phyloP scores from a whole-genome alignment of 1,284 basidiomycete species.

The Pseudozyma flocculosa region DNA sequence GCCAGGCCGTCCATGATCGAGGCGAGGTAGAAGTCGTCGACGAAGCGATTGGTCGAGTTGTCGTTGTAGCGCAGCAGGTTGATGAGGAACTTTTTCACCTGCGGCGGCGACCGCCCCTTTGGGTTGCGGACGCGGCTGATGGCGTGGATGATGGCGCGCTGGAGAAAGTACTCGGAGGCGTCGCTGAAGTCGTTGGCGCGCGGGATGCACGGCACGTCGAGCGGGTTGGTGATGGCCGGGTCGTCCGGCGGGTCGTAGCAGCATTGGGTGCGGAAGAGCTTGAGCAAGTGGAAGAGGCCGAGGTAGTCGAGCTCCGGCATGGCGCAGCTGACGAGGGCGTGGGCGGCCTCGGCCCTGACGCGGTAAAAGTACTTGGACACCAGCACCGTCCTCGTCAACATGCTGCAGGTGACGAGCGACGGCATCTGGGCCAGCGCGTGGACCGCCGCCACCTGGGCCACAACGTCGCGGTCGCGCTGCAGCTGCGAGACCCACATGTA shows the following conservation, averaged over 20 bases:
- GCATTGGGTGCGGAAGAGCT: constrained; percentile 83
- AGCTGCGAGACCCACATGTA: constrained; percentile 99
- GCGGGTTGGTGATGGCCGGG: constrained; percentile 21
- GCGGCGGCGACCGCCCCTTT: constrained; percentile 78
- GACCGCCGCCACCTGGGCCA: constrained; percentile 65
- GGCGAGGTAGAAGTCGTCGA: constrained; percentile 88
- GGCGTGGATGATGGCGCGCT: constrained; percentile 79
- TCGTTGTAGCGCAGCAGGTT: constrained; percentile 91
- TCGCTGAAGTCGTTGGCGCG: constrained; percentile 92
- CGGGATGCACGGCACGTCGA: constrained; percentile 73
- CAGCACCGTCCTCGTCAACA: constrained; percentile 86
- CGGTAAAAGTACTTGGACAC: constrained; percentile 96
- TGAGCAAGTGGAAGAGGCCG: constrained; percentile 92
- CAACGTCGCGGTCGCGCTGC: constrained; percentile 94
- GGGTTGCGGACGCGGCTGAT: constrained; percentile 78
- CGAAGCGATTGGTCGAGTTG: constrained; percentile 88
- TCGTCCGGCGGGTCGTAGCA: constrained; percentile 67
- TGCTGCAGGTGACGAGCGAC: constrained; percentile 83
- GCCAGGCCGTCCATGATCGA: constrained; percentile 81
- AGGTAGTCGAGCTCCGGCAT: constrained; percentile 76
- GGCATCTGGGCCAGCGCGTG: constrained; percentile 71
- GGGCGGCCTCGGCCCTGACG: constrained; percentile 91
- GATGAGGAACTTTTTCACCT: constrained; percentile 86
- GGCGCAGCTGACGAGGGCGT: constrained; percentile 85
- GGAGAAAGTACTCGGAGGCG: constrained; percentile 87